Evolutionary conservation across 306 rosid species (phyloP), one percentile per base, ranked within the genome.

Genomic region (Fragaria nilgerrensis): DNA sequence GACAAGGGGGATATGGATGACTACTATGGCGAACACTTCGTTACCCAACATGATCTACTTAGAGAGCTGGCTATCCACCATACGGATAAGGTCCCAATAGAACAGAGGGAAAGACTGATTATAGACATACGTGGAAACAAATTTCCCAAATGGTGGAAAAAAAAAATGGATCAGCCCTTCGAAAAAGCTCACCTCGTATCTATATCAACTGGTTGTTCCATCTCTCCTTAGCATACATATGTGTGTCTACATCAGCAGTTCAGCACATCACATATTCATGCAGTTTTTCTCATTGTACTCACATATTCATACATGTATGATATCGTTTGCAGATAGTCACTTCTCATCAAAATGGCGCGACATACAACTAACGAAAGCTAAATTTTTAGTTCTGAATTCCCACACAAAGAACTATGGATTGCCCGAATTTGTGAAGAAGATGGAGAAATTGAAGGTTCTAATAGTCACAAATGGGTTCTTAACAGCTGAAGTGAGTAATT

Each of bases 201-300:
- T 7, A 87, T 93, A 75, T 81, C 95, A 79, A 88, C 92, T 2
- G 93, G 96, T 91, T 49, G 22, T 52, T 37, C 44, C 64, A 78
- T 32, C 36, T 64, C 56, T 39, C 63, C 25, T 11, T 22, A 20
- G 65, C 61, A 84, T 16, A 70, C 16, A 23, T 29, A 29, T 29
- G 32, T 29, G 2, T 29, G 32, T 29, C 32, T 29, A 29, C 32
- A 29, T 29, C 32, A 29, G 32, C 32, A 29, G 32, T 29, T 29
- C 32, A 29, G 32, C 32, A 29, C 32, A 29, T 29, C 32, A 19
- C n/a, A 10, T 44, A 44, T 44, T 44, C 14, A 44, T 44, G 48
- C 15, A 11, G 48, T 44, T 44, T 44, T 44, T 49, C 55, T 15
- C n/a, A 16, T 5, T 49, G n/a, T 16, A 49, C 55, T 49, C n/a